Evolutionary conservation across 257 asterid species (phyloP).

Genomic region (Ilex aquifolium): DNA sequence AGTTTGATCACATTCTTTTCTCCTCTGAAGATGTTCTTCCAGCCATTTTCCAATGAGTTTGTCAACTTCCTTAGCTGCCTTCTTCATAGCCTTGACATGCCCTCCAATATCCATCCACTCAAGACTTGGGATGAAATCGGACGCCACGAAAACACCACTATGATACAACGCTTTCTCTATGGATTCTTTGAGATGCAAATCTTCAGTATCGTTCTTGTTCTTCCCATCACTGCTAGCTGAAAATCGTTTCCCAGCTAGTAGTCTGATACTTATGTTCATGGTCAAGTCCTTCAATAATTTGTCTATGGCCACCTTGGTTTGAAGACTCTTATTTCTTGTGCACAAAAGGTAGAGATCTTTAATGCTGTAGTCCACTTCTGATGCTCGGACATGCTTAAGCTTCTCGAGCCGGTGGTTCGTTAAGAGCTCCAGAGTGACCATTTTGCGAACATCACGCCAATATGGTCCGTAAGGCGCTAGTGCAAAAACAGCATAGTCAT

Average conservation of each 20-base stretch:
- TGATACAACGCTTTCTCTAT: conserved; percentile 34
- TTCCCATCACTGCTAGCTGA: not conserved
- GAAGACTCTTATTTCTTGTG: not conserved
- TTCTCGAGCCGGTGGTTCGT: conserved; percentile 31
- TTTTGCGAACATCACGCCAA: conserved; percentile 50
- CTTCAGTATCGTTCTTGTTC: conserved; percentile 1
- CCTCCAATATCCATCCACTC: conserved; percentile 67
- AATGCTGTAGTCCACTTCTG: conserved; percentile 26
- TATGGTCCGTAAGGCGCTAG: conserved; percentile 49
- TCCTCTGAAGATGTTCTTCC: conserved; percentile 27
- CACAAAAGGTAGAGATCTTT: conserved; percentile 20
- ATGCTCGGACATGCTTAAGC: conserved; percentile 31
- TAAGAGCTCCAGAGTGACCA: conserved; percentile 42
- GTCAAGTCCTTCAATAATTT: conserved; percentile 39
- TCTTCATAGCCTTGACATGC: conserved; percentile 38
- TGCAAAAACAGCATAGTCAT: conserved; percentile 15
- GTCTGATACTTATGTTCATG: conserved; percentile 26
- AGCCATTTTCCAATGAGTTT: conserved; percentile 41
- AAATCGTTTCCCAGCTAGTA: conserved; percentile 40
- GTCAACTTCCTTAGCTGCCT: conserved; percentile 28
- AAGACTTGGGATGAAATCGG: conserved; percentile 46
- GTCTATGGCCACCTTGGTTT: conserved; percentile 15
- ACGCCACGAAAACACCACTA: conserved; percentile 42
- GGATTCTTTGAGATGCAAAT: conserved; percentile 25
- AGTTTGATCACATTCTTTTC: conserved; percentile 1